phyloP scores from a whole-genome alignment of 2,329 filamentous ascomycete species.

The Cladophialophora carrionii region DNA sequence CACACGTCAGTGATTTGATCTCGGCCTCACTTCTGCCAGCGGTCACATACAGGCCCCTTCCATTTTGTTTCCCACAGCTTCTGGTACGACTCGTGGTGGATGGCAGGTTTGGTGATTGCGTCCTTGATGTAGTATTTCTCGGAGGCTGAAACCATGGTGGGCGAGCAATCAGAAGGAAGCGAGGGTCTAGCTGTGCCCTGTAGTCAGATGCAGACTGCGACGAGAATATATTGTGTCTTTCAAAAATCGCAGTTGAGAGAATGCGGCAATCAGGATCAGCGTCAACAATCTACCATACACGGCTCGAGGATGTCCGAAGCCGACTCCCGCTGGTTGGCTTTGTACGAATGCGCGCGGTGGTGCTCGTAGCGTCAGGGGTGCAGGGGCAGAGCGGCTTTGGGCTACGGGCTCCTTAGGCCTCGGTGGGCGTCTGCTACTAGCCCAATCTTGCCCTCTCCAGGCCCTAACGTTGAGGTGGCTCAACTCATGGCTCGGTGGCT shows the following conservation, averaged over 20 bases:
- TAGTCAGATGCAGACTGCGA: not conserved
- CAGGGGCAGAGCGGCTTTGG: not conserved
- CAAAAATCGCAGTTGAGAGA: conserved; percentile 16
- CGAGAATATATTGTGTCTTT: not conserved
- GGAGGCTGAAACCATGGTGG: conserved; percentile 33
- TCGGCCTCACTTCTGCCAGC: not conserved
- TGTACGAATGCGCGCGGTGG: conserved; percentile 20
- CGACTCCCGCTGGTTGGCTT: conserved; percentile 14
- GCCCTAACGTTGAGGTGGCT: not conserved
- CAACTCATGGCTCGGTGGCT: not conserved
- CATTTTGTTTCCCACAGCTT: conserved; percentile 76
- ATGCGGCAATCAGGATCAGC: conserved; percentile 8
- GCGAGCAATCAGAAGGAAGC: not conserved
- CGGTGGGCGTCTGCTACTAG: not conserved
- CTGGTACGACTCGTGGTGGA: conserved; percentile 64
- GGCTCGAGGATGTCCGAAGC: conserved; percentile 12
- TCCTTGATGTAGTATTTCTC: conserved; percentile 47
- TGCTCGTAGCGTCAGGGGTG: not conserved
- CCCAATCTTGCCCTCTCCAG: not conserved
- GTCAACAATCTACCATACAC: conserved; percentile 12
- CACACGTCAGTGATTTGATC: conserved; percentile 6
- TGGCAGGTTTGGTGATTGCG: conserved; percentile 53
- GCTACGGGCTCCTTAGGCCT: not conserved
- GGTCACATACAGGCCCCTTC: conserved; percentile 63
- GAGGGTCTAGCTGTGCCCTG: not conserved